Base-by-base conservation (phyloP, 228 moss, liverwort and hornwort genomes). In the Sphagnum fallax region DNA sequence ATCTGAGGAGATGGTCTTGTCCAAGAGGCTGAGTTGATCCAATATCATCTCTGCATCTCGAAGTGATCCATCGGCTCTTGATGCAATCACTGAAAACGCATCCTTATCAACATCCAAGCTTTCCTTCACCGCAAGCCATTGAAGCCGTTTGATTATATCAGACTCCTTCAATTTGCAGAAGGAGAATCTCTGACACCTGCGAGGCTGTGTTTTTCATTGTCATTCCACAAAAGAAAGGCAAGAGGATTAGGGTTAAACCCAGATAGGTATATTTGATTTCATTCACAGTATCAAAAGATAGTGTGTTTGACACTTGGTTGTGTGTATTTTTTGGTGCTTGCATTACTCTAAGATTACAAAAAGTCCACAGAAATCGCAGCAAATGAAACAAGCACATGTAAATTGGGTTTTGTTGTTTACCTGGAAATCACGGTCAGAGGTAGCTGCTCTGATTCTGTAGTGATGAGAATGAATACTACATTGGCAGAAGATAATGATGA, bases 1-100 rank as follows among this genome's bases (percentile, higher is more conserved):
- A 1, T 77, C 73, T 7, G 83, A 52, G 4, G 92, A 80, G 63
- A 95, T 80, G 14, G 73, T 80, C 66, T 79, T 88, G 47, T 92
- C 95, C 72, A 95, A 67, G 10, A 92, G 79, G 71, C 87, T 87
- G 14, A 92, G 77, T 77, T 95, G 92, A 80, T 92, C 92, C 8
- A 95, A 84, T 5, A 77, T 75, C 5, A 77, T 91, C 74, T 95
- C 94, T 5, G 94, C 91, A 12, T 95, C 94, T 53, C 90, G 72
- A 47, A 95, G 81, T 6, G 91, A 91, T 3, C 94, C 94, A 32
- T 95, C 89, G 6, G 91, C 77, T 64, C 80, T 80, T 51, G 87
- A 68, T 4, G 94, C 91, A 16, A 95, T 84, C 66, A 91, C 67
- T 66, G 72, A 75, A 70, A 95, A 63, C 15, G 91, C 91, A 62